Conservation (phyloP, 2,329 filamentous ascomycete species). For the Pestalotiopsis sp. region DNA sequence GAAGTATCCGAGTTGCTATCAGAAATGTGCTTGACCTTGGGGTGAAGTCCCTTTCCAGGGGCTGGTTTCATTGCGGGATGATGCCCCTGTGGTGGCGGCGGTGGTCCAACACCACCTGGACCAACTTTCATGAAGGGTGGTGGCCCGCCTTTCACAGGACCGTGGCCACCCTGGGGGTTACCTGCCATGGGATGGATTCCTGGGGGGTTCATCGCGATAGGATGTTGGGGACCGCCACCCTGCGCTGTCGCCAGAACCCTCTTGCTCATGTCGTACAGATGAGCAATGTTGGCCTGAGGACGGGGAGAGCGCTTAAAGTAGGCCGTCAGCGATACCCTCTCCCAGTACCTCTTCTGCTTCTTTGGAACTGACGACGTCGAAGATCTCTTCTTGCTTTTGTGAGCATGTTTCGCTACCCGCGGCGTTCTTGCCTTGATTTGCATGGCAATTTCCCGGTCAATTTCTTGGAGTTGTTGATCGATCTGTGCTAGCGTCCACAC, state of each 20-base stretch:
- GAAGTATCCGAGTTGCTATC: slow-evolving; percentile 9
- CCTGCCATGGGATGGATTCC: not conserved
- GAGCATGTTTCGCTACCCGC: not conserved
- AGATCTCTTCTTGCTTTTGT: slow-evolving; percentile 11
- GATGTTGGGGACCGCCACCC: not conserved
- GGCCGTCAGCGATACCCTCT: slow-evolving; percentile 45
- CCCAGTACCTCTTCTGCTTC: slow-evolving; percentile 34
- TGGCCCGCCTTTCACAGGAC: not conserved
- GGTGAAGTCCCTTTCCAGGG: not conserved
- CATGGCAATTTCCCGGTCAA: slow-evolving; percentile 22
- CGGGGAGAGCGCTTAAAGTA: slow-evolving; percentile 49
- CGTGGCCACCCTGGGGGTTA: not conserved
- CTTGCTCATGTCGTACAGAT: slow-evolving; percentile 24
- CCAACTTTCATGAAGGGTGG: not conserved
- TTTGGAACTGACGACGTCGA: not conserved
- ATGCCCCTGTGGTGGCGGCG: not conserved
- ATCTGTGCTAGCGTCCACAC: slow-evolving; percentile 47
- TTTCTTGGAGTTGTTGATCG: slow-evolving; percentile 38
- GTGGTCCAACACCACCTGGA: not conserved
- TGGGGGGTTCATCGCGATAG: not conserved
- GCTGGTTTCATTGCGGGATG: not conserved
- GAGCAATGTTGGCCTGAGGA: slow-evolving; percentile 29
- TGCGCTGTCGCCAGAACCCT: slow-evolving; percentile 3
- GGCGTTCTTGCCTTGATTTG: not conserved
- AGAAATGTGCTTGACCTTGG: not conserved